phyloP scores from a whole-genome alignment of 495 filamentous ascomycete species.

The Aspergillus coremiiformis region DNA sequence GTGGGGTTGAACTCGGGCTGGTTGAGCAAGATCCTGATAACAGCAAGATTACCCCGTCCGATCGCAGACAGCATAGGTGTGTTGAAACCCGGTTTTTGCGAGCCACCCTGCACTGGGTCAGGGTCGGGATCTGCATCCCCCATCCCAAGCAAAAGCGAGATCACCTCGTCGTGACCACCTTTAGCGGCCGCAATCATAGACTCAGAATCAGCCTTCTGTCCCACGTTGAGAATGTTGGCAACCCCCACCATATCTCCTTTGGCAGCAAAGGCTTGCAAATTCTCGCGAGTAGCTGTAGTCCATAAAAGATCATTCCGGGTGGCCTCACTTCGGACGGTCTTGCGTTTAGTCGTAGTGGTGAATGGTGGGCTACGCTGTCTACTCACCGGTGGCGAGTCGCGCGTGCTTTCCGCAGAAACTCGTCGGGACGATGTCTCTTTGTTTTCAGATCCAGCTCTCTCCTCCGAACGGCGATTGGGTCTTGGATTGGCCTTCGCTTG shows the following conservation, averaged over 20 bases:
- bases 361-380: constrained; percentile 41
- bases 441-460: constrained; percentile 44
- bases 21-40: constrained; percentile 71
- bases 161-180: constrained; percentile 79
- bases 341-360: constrained; percentile 36
- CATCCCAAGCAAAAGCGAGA: constrained; percentile 78
- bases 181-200: constrained; percentile 86
- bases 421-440: constrained; percentile 60
- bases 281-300: constrained; percentile 57
- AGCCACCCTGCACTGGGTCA: constrained; percentile 42
- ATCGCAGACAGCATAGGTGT: constrained; percentile 95
- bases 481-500: constrained; percentile 39
- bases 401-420: constrained; percentile 58
- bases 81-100: constrained; percentile 49
- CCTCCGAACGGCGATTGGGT: constrained; percentile 57
- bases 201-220: constrained; percentile 70
- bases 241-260: constrained; percentile 78
- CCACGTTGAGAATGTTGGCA: constrained; percentile 68
- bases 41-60: constrained; percentile 76
- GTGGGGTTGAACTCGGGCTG: constrained; percentile 75
- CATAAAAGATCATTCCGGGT: constrained; percentile 56
- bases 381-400: constrained; percentile 49
- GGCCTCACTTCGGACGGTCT: constrained; percentile 50
- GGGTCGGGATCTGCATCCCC: constrained; percentile 76
- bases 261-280: constrained; percentile 69